Evolutionary conservation across 2,329 filamentous ascomycete genomes (phyloP), one percentile per base, ranked within the genome.

Genomic region (Blastomyces silverae): DNA sequence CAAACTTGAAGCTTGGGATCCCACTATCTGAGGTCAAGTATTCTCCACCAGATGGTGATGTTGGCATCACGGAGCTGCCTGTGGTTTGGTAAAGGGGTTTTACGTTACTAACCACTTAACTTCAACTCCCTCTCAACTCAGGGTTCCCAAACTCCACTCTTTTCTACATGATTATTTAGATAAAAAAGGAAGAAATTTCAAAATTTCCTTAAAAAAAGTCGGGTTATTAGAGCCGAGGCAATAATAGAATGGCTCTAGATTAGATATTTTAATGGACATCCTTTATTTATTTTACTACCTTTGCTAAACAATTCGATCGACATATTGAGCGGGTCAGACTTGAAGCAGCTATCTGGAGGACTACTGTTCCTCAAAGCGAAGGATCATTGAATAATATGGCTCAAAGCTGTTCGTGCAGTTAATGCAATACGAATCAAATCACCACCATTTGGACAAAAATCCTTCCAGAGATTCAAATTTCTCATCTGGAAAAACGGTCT

Each of bases 61-160:
- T 81, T 1, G 78, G 79, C 0, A 76, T 81, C 37, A 66, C 70
- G 0, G 75, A 75, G 61, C 71, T 81, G 15, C 78, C 76, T 0
- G 75, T 80, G 73, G 63, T 64, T 50, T 67, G 66, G 66, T 62
- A 65, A 65, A 39, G 1, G 13, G n/a, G 11, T 5, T 25, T 44
- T 17, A 59, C 25, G 28, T 17, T 7, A 31, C 20, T 22, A 11
- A 39, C 7, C 28, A 11, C 20, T 42, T 37, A 11, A 11, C 4
- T 59, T 25, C 56, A 44, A 11, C 37, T 13, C n/a, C n/a, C 20
- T 46, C 42, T 20, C 42, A 46, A 46, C 13, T 59, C 2, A 8
- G 6, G 6, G 34, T 44, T 25, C 25, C 44, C 39, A 57, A 61
- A 61, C 44, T 50, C 58, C 58, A 50, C 58, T 61, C 58, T n/a